Conservation (phyloP, 345 rosid species). For the Camelina hispida region DNA sequence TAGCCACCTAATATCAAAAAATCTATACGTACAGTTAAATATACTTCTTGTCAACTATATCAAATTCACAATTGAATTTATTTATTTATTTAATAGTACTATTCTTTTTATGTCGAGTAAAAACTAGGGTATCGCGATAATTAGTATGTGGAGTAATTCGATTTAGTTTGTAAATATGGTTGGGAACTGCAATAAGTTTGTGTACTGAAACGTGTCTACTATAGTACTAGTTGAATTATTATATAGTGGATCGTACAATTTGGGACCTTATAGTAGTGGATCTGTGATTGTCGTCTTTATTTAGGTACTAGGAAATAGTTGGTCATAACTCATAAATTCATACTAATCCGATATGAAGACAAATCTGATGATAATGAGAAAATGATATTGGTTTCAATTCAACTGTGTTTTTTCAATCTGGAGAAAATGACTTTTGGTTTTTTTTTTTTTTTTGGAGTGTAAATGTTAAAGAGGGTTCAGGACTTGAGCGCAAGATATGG, state of each 20-base stretch:
- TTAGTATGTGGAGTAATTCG: background rate
- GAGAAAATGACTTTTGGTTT: no score
- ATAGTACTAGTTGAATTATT: background rate
- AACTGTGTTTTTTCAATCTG: background rate
- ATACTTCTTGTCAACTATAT: background rate
- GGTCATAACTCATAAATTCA: constrained; percentile 4
- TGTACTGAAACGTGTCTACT: background rate
- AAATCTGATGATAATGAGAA: background rate
- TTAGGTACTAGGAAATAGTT: background rate
- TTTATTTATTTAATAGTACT: background rate
- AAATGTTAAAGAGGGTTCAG: background rate
- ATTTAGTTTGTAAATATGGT: constrained; percentile 23
- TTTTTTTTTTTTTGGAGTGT: no score
- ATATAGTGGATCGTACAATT: background rate
- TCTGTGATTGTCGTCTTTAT: background rate
- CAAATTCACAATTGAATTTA: background rate
- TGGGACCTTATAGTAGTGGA: constrained; percentile 6
- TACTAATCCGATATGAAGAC: background rate
- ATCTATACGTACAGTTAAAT: background rate
- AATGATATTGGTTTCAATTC: background rate
- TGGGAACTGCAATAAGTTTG: constrained; percentile 25
- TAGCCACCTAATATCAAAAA: background rate
- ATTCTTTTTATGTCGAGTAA: constrained; percentile 3
- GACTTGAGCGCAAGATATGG: background rate
- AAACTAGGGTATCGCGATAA: background rate